Conservation (phyloP, 768 basidiomycete genomes). For the Suillus spraguei region DNA sequence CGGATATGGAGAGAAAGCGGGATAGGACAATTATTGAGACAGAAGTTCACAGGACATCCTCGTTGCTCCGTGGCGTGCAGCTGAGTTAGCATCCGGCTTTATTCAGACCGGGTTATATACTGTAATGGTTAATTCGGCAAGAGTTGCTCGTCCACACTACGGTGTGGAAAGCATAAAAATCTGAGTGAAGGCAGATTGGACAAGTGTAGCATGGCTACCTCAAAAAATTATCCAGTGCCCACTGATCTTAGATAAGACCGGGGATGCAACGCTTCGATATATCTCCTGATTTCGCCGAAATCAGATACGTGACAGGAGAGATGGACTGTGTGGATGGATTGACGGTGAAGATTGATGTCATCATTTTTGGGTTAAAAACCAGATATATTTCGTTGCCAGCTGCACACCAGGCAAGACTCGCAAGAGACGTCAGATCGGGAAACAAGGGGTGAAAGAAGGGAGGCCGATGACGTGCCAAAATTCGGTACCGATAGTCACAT, state of each 20-base stretch:
- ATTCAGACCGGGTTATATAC: too few relatives aligned
- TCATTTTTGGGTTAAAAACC: neutral
- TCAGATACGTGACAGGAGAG: neutral
- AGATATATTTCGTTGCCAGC: neutral
- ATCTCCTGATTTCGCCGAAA: neutral
- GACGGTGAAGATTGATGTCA: neutral
- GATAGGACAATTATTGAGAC: too few relatives aligned
- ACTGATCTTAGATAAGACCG: neutral
- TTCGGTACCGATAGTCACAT: constrained; percentile 15
- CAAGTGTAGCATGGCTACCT: neutral
- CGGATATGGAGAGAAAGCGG: too few relatives aligned
- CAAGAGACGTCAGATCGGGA: neutral
- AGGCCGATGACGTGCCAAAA: neutral
- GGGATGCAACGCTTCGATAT: neutral
- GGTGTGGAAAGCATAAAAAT: neutral
- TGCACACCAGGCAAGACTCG: neutral
- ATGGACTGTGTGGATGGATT: neutral
- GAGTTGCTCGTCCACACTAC: neutral
- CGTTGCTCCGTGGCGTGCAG: too few relatives aligned
- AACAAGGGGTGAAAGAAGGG: neutral
- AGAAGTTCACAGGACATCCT: too few relatives aligned
- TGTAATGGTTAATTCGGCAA: neutral
- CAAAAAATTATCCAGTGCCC: neutral
- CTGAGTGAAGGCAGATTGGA: neutral
- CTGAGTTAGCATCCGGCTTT: too few relatives aligned